These are phyloP conservation scores for Trematosphaeria pertusa DNA, from an alignment of 2,329 filamentous ascomycete genomes.

Conservation along the genomic window DNA sequence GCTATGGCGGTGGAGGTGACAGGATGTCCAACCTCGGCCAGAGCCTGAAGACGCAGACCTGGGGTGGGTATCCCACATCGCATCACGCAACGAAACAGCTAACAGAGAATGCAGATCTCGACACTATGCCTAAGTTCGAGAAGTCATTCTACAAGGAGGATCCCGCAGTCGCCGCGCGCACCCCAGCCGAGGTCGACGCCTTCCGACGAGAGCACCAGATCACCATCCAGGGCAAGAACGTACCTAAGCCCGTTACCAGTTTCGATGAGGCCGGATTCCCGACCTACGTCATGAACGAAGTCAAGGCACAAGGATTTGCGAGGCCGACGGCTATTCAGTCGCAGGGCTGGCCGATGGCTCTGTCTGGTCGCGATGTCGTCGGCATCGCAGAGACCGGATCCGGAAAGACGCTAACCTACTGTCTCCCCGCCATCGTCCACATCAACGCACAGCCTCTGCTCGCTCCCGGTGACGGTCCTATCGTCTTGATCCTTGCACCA, in stretches of 20 bases:
- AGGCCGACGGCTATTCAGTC: constrained; percentile 96
- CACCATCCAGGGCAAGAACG: constrained; percentile 76
- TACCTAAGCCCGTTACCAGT: constrained; percentile 93
- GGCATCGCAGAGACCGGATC: constrained; percentile 99
- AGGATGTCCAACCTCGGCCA: constrained; percentile 92
- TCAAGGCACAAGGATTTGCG: constrained; percentile 96
- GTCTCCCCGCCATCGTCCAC: constrained; percentile 96
- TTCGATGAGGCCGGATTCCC: constrained; percentile 99
- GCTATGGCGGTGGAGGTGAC: constrained; percentile 77
- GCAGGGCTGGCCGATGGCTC: constrained; percentile 98
- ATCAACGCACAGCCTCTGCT: constrained; percentile 99
- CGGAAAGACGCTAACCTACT: constrained; percentile 98
- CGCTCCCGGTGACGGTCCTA: constrained; percentile 92
- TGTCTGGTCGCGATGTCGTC: constrained; percentile 96
- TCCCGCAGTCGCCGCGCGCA: constrained; percentile 75
- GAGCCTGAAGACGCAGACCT: constrained; percentile 84
- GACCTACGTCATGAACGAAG: constrained; percentile 95
- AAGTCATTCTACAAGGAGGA: constrained; percentile 99
- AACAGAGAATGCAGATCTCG: constrained; percentile 67
- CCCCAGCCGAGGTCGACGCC: constrained; percentile 79
- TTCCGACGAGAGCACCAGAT: constrained; percentile 90
- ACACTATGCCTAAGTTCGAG: constrained; percentile 89
- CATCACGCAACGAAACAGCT: constrained; percentile 17
- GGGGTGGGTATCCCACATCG: constrained; percentile 68
- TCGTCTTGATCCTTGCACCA: constrained; percentile 93